Conservation (phyloP, 768 basidiomycete species). For the Calocybe indica region DNA sequence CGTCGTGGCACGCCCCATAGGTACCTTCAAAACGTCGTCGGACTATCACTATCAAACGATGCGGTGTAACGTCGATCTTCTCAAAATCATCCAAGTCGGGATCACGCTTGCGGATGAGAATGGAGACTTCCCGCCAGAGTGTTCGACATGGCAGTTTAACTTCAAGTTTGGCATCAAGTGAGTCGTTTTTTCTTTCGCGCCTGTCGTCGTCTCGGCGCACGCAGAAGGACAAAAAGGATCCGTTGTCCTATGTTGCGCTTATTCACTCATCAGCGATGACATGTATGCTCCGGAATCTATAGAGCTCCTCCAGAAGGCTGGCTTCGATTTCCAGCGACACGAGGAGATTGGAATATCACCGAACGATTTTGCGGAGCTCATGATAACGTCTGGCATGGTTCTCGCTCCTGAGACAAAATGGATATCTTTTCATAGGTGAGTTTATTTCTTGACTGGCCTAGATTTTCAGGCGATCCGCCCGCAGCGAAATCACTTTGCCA, state of each 20-base stretch:
- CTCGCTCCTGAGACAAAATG: constrained; percentile 84
- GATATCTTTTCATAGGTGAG: constrained; percentile 97
- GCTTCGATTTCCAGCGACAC: constrained; percentile 92
- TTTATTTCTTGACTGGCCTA: constrained; percentile 5
- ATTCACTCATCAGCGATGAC: constrained; percentile 62
- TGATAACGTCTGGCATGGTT: constrained; percentile 95
- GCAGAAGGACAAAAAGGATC: neutral
- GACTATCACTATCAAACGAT: constrained; percentile 99
- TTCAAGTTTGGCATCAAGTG: constrained; percentile 89
- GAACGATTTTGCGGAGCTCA: constrained; percentile 92
- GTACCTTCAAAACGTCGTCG: constrained; percentile 91
- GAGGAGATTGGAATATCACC: constrained; percentile 89
- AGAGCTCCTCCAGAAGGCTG: constrained; percentile 89
- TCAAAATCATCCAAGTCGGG: constrained; percentile 97
- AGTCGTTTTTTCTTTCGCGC: constrained; percentile 19
- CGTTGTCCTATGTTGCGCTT: neutral
- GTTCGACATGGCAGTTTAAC: constrained; percentile 99
- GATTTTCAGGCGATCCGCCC: neutral
- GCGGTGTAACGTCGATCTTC: constrained; percentile 97
- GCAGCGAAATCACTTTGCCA: neutral
- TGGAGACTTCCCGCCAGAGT: constrained; percentile 85
- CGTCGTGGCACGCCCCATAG: constrained; percentile 95
- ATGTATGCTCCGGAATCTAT: constrained; percentile 99
- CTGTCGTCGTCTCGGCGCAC: neutral
- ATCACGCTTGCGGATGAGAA: constrained; percentile 93